Percentiles rank a stretch among this genome's conserved stretches.
Conservation (phyloP, 129 eudicot species). For the Silybum marianum region DNA sequence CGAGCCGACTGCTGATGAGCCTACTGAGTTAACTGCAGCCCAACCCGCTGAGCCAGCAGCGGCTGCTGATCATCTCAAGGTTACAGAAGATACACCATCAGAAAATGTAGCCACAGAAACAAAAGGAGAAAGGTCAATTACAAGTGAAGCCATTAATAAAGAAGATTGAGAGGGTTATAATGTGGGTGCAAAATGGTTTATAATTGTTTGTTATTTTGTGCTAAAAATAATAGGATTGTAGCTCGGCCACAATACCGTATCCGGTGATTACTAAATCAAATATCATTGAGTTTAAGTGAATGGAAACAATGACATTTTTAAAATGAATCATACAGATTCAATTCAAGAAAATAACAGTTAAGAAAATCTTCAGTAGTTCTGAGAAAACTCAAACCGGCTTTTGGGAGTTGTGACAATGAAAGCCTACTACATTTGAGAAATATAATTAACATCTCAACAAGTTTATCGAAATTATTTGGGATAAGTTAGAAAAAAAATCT, state of each 20-base stretch:
- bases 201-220: background rate
- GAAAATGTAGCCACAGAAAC: slow-evolving; percentile 35
- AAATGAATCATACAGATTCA: background rate
- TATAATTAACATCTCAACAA: too few species aligned
- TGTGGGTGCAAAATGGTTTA: background rate
- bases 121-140: slow-evolving; percentile 29
- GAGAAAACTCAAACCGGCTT: too few species aligned
- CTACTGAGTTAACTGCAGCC: slow-evolving; percentile 36
- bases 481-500: too few species aligned
- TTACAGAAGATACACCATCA: slow-evolving; percentile 38
- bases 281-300: background rate
- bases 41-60: slow-evolving; percentile 9
- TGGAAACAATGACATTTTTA: background rate
- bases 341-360: too few species aligned
- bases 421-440: too few species aligned
- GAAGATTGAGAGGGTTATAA: slow-evolving; percentile 3
- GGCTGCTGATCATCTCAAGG: background rate
- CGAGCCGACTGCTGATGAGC: background rate
- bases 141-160: slow-evolving; percentile 32
- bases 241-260: background rate
- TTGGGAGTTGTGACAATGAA: too few species aligned
- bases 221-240: slow-evolving; percentile 14
- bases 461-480: too few species aligned
- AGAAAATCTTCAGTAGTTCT: too few species aligned
- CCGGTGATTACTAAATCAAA: background rate